Percentiles rank a stretch among this genome's conserved stretches.
Evolutionary conservation across 208 protist species (phyloP).

Genomic region (Wallacemonas sp.): DNA sequence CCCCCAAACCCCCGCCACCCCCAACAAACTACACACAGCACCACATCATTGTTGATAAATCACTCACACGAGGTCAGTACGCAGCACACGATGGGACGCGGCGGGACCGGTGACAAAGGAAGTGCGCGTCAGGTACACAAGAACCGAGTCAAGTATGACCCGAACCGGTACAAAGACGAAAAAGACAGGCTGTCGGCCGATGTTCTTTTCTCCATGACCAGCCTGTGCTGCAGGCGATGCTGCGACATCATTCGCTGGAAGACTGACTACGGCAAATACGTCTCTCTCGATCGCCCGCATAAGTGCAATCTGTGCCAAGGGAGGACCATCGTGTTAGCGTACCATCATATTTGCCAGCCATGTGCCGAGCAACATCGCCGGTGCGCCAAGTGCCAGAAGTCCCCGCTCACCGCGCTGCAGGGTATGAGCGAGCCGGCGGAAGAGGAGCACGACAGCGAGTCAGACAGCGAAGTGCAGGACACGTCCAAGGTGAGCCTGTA

Average conservation of each 20-base stretch:
- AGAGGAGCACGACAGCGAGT: conserved; percentile 12
- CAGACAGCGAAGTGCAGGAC: conserved; percentile 19
- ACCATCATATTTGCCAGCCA: conserved; percentile 83
- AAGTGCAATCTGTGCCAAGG: conserved; percentile 77
- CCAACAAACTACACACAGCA: too few species aligned
- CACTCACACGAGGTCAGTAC: too few species aligned
- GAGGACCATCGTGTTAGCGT: conserved; percentile 59
- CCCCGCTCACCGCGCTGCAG: conserved; percentile 12
- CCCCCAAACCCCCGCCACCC: not conserved
- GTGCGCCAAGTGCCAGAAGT: conserved; percentile 90
- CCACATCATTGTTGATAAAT: too few species aligned
- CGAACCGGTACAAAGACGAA: conserved; percentile 76
- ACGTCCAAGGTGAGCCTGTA: conserved; percentile 35
- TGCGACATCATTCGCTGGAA: conserved; percentile 91
- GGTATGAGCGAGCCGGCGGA: conserved; percentile 5
- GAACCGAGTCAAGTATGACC: conserved; percentile 81
- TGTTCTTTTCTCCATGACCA: conserved; percentile 58
- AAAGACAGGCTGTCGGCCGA: conserved; percentile 52
- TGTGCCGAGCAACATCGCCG: conserved; percentile 41
- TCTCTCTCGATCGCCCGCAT: conserved; percentile 41
- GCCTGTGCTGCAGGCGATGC: conserved; percentile 81
- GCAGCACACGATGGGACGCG: conserved; percentile 33
- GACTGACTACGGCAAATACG: conserved; percentile 87
- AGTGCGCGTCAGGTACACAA: conserved; percentile 53
- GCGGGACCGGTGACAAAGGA: conserved; percentile 18